Percentiles rank a stretch among this genome's conserved stretches.
These are phyloP conservation scores for Fraxinus sp. DNA, from an alignment of 305 asterid species.

Conservation along the genomic window DNA sequence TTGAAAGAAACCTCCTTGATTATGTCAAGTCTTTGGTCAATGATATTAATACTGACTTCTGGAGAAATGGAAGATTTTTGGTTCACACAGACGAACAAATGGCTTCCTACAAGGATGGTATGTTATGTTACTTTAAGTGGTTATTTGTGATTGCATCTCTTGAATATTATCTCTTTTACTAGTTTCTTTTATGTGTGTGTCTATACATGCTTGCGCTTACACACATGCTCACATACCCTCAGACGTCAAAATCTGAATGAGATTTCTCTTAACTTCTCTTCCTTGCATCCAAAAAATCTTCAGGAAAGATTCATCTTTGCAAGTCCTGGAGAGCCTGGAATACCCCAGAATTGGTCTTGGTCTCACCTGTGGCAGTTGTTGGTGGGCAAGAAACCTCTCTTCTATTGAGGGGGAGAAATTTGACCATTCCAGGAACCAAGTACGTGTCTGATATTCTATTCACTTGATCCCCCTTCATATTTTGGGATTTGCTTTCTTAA, in stretches of 20 bases:
- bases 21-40: slow-evolving; percentile 50
- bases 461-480: background rate
- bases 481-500: background rate
- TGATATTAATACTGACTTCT: slow-evolving; percentile 56
- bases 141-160: background rate
- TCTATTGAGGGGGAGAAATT: slow-evolving; percentile 54
- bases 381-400: slow-evolving; percentile 71
- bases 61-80: slow-evolving; percentile 70
- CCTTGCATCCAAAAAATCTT: slow-evolving; percentile 22
- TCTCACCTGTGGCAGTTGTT: slow-evolving; percentile 80
- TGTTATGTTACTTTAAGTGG: slow-evolving; percentile 12
- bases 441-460: slow-evolving; percentile 26
- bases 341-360: slow-evolving; percentile 57
- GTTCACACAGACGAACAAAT: slow-evolving; percentile 55
- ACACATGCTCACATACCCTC: background rate
- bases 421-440: slow-evolving; percentile 60
- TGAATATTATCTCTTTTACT: background rate
- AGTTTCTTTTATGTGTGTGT: background rate
- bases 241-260: background rate
- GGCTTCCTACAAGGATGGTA: slow-evolving; percentile 67
- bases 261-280: slow-evolving; percentile 5
- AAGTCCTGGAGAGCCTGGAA: slow-evolving; percentile 48
- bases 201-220: background rate
- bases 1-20: slow-evolving; percentile 59
- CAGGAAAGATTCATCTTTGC: slow-evolving; percentile 61